Evolutionary conservation across 2,329 filamentous ascomycete species (phyloP).

Genomic region (Sclerotinia subarctica): DNA sequence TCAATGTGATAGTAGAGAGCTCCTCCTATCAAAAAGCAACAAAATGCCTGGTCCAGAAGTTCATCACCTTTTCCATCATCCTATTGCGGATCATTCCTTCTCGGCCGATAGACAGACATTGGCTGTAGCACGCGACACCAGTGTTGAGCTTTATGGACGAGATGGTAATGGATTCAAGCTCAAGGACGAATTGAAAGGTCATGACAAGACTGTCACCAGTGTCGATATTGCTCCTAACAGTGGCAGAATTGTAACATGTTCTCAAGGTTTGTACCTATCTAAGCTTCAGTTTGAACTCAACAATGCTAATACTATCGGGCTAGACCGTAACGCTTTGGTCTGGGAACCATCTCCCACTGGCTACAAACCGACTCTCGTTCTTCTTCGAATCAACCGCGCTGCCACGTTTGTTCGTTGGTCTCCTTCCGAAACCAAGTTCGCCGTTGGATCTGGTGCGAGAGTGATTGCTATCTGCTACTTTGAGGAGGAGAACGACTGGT

Average conservation of each 20-base stretch:
- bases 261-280: constrained; percentile 64
- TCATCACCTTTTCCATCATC: constrained; percentile 93
- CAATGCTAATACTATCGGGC: constrained; percentile 15
- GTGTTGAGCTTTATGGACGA: constrained; percentile 81
- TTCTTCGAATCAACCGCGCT: constrained; percentile 93
- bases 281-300: background rate
- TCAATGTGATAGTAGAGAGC: constrained; percentile 88
- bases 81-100: constrained; percentile 98
- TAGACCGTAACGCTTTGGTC: constrained; percentile 95
- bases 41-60: constrained; percentile 83
- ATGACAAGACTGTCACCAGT: constrained; percentile 95
- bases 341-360: constrained; percentile 92
- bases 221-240: constrained; percentile 91
- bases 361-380: constrained; percentile 95
- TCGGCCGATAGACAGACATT: constrained; percentile 85
- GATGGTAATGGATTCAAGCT: constrained; percentile 73
- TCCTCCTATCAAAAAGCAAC: constrained; percentile 70
- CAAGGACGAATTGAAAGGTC: constrained; percentile 89
- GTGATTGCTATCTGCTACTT: constrained; percentile 98
- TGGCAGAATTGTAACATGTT: constrained; percentile 95
- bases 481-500: constrained; percentile 99
- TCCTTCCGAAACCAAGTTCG: constrained; percentile 94
- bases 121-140: constrained; percentile 85
- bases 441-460: constrained; percentile 90
- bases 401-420: constrained; percentile 98